Base-by-base conservation (phyloP, 108 stramenopile species). In the Nitzschia putrida region DNA sequence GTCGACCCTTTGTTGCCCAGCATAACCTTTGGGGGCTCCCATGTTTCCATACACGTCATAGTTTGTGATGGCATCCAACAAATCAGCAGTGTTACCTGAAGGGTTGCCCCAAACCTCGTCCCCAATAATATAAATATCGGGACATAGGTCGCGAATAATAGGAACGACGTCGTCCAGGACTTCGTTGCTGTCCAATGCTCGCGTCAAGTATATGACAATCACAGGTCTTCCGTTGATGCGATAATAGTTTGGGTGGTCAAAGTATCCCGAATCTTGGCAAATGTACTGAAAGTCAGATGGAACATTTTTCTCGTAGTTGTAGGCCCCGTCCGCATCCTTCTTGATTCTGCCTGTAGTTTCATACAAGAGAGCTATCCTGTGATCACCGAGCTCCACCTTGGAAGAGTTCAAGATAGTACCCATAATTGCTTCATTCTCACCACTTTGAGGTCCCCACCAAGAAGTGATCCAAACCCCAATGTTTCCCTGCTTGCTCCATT, bases 211-310 rank as follows among this genome's bases (percentile, higher is more conserved):
- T 20, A 80, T 52, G 29, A 71, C 59, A 1, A 80, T n/a, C 11
- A 80, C 74, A 34, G 79, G 79, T 22, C 57, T 56, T n/a, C 65
- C 75, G 64, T 72, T 52, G 18, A 80, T 76, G 22, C 60, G 58
- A 13, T 45, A 72, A 69, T 76, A 76, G 34, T 72, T 72, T 5
- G 74, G 64, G 53, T 76, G 74, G 25, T 76, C 44, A 66, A 76
- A 76, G 57, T 76, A 80, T 29, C 29, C 14, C 52, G 11, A 53
- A 3, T 38, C 58, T 7, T 71, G 26, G 39, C 37, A 42, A 13
- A 80, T 65, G 71, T 75, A 66, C 29, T 73, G 49, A 12, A 80
- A 69, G 45, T 75, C 75, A 24, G n/a, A 8, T 21, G 53, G 24
- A 41, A 80, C 47, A 53, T 44, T n/a, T 0, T 39, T 34, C 13